Percentiles rank a stretch among this genome's conserved stretches.
Evolutionary conservation across 768 basidiomycete genomes (phyloP).

Genomic region (Gloeostereum incarnatum): DNA sequence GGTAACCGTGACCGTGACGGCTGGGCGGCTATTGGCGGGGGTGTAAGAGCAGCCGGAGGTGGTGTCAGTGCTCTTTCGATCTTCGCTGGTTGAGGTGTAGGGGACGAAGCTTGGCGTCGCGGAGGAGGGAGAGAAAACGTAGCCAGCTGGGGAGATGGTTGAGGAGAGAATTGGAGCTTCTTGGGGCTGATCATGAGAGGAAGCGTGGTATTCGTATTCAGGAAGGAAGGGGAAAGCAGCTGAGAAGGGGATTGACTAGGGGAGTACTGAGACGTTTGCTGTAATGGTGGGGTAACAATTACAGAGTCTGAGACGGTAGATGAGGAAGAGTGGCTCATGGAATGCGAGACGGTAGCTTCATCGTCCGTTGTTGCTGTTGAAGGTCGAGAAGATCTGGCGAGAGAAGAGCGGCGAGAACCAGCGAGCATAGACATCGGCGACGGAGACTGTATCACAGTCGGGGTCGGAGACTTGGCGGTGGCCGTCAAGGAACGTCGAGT

Average conservation of each 20-base stretch:
- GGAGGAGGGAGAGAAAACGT: too few species aligned
- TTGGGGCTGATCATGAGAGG: neutral
- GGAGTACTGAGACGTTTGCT: conserved; percentile 13
- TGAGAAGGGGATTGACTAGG: conserved; percentile 6
- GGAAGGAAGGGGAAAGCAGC: neutral
- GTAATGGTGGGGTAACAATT: conserved; percentile 7
- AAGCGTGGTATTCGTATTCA: conserved; percentile 1
- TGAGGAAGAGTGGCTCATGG: conserved; percentile 17
- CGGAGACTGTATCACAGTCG: conserved; percentile 6
- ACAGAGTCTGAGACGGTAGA: conserved; percentile 16
- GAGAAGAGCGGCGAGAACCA: neutral
- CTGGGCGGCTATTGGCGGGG: too few species aligned
- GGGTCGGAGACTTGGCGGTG: conserved; percentile 14
- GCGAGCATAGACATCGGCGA: conserved; percentile 7
- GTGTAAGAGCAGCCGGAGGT: conserved; percentile 9
- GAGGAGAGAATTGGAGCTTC: too few species aligned
- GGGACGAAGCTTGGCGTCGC: too few species aligned
- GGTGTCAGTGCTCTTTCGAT: too few species aligned
- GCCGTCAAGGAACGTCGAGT: conserved; percentile 49
- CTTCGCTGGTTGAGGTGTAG: too few species aligned
- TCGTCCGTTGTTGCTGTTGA: conserved; percentile 10
- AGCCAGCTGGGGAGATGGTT: too few species aligned
- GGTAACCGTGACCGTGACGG: too few species aligned
- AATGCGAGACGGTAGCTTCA: conserved; percentile 7
- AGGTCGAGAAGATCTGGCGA: neutral